Percentiles rank a stretch among this genome's conserved stretches.
Evolutionary conservation across 805 yeast species (phyloP).

Genomic region (Hanseniaspora lindneri): DNA sequence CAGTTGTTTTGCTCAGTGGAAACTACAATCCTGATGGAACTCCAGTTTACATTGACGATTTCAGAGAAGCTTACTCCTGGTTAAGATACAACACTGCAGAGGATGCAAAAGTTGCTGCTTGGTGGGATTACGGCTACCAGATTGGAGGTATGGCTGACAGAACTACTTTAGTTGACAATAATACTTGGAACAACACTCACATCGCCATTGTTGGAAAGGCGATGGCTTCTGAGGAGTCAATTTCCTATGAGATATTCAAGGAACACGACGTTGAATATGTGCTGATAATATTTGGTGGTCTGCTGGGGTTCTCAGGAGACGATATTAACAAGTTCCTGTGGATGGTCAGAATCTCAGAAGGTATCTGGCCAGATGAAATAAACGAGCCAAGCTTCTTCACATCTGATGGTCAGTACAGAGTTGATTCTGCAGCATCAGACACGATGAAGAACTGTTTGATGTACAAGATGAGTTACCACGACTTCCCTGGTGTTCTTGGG

Average conservation of each 20-base stretch:
- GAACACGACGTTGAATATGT: slow-evolving; percentile 94
- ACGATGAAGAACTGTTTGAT: slow-evolving; percentile 82
- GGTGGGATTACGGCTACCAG: slow-evolving; percentile 99
- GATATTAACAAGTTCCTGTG: slow-evolving; percentile 93
- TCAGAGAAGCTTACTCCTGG: slow-evolving; percentile 98
- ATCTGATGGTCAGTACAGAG: slow-evolving; percentile 72
- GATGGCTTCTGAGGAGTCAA: slow-evolving; percentile 81
- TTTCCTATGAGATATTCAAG: slow-evolving; percentile 74
- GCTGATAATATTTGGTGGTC: slow-evolving; percentile 85
- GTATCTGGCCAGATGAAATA: slow-evolving; percentile 99
- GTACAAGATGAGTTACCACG: slow-evolving; percentile 89
- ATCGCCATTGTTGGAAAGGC: slow-evolving; percentile 99
- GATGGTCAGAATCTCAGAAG: slow-evolving; percentile 99
- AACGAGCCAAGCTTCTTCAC: slow-evolving; percentile 76
- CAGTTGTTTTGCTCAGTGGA: slow-evolving; percentile 80
- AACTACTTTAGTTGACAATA: slow-evolving; percentile 94
- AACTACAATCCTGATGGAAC: slow-evolving; percentile 64
- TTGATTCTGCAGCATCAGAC: slow-evolving; percentile 68
- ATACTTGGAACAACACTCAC: slow-evolving; percentile 98
- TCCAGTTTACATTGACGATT: slow-evolving; percentile 79
- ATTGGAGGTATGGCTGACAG: slow-evolving; percentile 99
- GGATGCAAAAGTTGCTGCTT: slow-evolving; percentile 90
- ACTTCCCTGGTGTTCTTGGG: slow-evolving; percentile 57
- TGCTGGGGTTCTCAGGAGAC: slow-evolving; percentile 88
- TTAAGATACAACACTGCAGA: slow-evolving; percentile 93